Conservation (phyloP, 2,329 filamentous ascomycete genomes). For the Didymella keratinophila region DNA sequence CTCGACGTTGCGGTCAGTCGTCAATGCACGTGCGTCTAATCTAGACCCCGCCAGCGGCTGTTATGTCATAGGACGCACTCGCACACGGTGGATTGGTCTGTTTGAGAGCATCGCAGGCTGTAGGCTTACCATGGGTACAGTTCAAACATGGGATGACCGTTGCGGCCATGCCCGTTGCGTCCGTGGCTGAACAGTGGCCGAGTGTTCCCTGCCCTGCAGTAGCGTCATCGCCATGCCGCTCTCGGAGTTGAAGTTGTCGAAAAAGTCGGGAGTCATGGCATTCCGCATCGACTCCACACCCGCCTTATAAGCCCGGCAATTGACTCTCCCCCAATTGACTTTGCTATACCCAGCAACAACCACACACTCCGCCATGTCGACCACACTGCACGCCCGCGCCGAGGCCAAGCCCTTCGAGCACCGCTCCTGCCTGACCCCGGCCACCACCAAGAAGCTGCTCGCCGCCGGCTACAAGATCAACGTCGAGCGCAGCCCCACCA, state of each 20-base stretch:
- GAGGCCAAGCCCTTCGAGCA: constrained; percentile 54
- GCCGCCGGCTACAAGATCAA: constrained; percentile 52
- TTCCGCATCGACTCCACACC: constrained; percentile 22
- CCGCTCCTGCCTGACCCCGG: constrained; percentile 51
- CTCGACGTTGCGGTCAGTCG: constrained; percentile 24
- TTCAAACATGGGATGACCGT: neutral
- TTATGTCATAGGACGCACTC: constrained; percentile 6
- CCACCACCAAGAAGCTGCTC: constrained; percentile 52
- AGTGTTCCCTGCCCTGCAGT: constrained; percentile 27
- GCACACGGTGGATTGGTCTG: constrained; percentile 6
- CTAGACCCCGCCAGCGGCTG: constrained; percentile 19
- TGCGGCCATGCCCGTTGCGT: neutral
- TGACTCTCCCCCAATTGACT: constrained; percentile 20
- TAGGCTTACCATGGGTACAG: too few relatives aligned
- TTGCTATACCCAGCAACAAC: neutral
- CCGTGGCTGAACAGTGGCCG: neutral
- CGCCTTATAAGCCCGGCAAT: constrained; percentile 8
- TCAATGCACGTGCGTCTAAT: constrained; percentile 33
- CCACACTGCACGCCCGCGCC: constrained; percentile 53
- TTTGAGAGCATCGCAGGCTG: constrained; percentile 7
- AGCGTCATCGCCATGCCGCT: constrained; percentile 24
- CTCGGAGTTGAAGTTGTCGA: constrained; percentile 13
- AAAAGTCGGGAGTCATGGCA: constrained; percentile 36
- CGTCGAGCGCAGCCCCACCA: constrained; percentile 51
- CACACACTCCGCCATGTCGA: constrained; percentile 35